phyloP scores from a whole-genome alignment of 139 green algal species.

The Prasinococcaceae sp. region DNA sequence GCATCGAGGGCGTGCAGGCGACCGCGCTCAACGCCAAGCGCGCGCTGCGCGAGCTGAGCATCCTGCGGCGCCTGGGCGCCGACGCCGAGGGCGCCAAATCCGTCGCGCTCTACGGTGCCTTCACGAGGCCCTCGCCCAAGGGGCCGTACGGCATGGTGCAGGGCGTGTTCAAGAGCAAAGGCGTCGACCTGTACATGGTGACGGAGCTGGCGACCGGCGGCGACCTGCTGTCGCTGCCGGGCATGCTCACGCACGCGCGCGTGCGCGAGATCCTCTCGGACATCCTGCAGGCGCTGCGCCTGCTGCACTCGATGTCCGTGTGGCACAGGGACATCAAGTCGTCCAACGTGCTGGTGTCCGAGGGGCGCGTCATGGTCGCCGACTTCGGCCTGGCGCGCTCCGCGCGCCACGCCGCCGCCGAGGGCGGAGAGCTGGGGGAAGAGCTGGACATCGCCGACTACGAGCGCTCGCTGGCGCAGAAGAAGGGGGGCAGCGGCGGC shows the following conservation, averaged over 20 bases:
- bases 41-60: conserved; percentile 77
- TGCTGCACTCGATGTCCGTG: conserved; percentile 27
- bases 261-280: conserved; percentile 49
- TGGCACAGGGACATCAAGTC: conserved; percentile 83
- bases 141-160: neutral
- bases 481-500: no score
- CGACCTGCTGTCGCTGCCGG: conserved; percentile 42
- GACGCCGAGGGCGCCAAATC: conserved; percentile 68
- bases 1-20: no score
- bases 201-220: conserved; percentile 56
- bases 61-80: conserved; percentile 52
- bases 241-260: conserved; percentile 34
- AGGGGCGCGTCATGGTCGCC: conserved; percentile 42
- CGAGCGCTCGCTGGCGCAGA: no score
- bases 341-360: conserved; percentile 60
- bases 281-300: conserved; percentile 31
- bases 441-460: no score
- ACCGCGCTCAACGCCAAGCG: conserved; percentile 65
- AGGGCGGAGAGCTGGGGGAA: no score
- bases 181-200: conserved; percentile 65
- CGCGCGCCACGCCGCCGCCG: no score
- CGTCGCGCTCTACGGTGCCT: conserved; percentile 62
- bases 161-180: conserved; percentile 33
- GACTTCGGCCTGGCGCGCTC: conserved; percentile 71
- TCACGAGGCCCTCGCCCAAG: conserved; percentile 40